Conservation (phyloP, 768 basidiomycete species). For the Mycena maculata region DNA sequence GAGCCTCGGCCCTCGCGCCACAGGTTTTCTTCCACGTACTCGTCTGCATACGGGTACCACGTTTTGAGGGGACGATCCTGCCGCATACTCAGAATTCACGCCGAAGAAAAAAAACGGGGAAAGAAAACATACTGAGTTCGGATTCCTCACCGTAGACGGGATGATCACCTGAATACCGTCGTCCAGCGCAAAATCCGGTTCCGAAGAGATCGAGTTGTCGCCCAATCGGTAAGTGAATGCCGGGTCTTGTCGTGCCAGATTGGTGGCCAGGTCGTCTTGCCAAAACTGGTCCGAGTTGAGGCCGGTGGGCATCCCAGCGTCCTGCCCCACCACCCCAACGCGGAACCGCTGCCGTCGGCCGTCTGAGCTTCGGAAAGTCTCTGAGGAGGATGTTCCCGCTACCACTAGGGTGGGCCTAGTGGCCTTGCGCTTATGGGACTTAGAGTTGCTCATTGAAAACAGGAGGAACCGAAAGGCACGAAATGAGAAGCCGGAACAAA, state of each 20-base stretch:
- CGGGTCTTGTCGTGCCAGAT: not conserved
- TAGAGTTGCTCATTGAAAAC: too few relatives aligned
- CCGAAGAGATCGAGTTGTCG: not conserved
- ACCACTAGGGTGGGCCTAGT: too few relatives aligned
- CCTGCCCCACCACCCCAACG: too few relatives aligned
- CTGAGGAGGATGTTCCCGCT: too few relatives aligned
- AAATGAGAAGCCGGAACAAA: too few relatives aligned
- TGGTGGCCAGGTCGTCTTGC: too few relatives aligned
- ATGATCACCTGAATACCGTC: not conserved
- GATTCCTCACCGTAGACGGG: not conserved
- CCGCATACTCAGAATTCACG: not conserved
- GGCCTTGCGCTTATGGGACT: too few relatives aligned
- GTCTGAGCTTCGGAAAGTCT: too few relatives aligned
- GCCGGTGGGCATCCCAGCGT: too few relatives aligned
- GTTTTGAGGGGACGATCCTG: conserved; percentile 13
- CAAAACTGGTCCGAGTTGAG: too few relatives aligned
- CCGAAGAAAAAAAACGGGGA: not conserved
- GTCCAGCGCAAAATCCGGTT: not conserved
- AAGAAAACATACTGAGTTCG: not conserved
- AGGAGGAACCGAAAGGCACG: too few relatives aligned
- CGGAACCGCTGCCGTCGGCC: too few relatives aligned
- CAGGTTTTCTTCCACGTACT: not conserved
- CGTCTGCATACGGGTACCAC: not conserved
- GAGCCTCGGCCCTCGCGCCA: conserved; percentile 8
- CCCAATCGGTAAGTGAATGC: conserved; percentile 10